Conservation (phyloP, 2,329 filamentous ascomycete genomes). For the Hypomyces rosellus region DNA sequence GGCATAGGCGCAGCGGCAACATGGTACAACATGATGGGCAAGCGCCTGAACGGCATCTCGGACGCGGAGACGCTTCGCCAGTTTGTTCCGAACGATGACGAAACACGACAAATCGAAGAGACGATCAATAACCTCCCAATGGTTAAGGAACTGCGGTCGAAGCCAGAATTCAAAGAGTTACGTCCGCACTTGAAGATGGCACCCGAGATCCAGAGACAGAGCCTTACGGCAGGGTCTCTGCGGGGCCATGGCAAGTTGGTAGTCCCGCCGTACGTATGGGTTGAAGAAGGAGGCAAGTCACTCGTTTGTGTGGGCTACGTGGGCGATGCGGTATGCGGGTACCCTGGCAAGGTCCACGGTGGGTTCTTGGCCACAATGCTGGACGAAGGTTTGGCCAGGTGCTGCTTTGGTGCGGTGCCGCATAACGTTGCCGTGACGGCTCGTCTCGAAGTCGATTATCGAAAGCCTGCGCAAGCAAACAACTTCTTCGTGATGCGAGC, state of each 20-base stretch:
- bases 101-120: conserved; percentile 57
- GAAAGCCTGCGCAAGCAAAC: conserved; percentile 68
- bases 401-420: conserved; percentile 81
- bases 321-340: conserved; percentile 75
- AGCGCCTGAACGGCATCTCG: conserved; percentile 34
- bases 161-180: conserved; percentile 64
- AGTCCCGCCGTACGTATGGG: conserved; percentile 76
- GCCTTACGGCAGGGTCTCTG: conserved; percentile 76
- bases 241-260: conserved; percentile 68
- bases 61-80: conserved; percentile 68
- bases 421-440: conserved; percentile 84
- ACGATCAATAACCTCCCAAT: conserved; percentile 71
- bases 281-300: conserved; percentile 61
- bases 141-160: conserved; percentile 59
- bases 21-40: conserved; percentile 30
- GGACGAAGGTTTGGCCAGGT: conserved; percentile 82
- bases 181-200: conserved; percentile 87
- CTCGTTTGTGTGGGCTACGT: conserved; percentile 71
- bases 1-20: conserved; percentile 27
- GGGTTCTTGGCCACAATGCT: conserved; percentile 87
- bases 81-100: conserved; percentile 53
- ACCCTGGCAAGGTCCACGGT: conserved; percentile 86
- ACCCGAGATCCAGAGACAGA: conserved; percentile 59
- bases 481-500: conserved; percentile 73
- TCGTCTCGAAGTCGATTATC: conserved; percentile 76